A percentile compares a stretch with the other conserved stretches of the same genome.
Evolutionary conservation across 306 rosid genomes (phyloP).

Genomic region (Rosa rugosa): DNA sequence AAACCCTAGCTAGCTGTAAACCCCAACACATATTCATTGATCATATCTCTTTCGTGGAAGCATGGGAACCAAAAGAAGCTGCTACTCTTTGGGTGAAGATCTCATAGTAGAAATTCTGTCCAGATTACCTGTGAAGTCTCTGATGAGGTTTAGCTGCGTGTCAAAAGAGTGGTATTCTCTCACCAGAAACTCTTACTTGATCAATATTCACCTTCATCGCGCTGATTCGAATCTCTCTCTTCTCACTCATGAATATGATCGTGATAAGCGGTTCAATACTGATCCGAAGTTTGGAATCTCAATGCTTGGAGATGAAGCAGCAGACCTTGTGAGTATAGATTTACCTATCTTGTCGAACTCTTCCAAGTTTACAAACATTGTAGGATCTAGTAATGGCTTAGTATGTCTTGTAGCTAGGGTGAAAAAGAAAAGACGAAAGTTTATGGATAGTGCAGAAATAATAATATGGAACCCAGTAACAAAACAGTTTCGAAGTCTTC

Average conservation of each 20-base stretch:
- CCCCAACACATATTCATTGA: no score
- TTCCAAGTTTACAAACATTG: not conserved
- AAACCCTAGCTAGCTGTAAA: no score
- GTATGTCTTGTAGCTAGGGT: not conserved
- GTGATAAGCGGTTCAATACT: no score
- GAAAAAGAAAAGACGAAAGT: no score
- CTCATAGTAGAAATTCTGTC: not conserved
- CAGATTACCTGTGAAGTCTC: not conserved
- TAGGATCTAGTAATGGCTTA: not conserved
- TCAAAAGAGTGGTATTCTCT: not conserved
- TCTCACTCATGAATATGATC: not conserved
- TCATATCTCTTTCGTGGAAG: no score
- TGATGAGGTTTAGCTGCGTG: not conserved
- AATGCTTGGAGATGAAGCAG: not conserved
- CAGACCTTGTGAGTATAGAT: not conserved
- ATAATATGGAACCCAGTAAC: not conserved
- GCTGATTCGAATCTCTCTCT: not conserved
- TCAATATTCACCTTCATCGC: not conserved
- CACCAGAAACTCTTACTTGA: not conserved
- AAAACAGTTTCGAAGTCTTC: not conserved
- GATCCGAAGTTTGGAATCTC: not conserved
- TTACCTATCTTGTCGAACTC: not conserved
- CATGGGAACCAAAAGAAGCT: no score
- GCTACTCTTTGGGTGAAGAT: not conserved
- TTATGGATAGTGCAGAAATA: not conserved